Base-by-base conservation (phyloP, 768 basidiomycete genomes). In the Boletus reticuloceps region DNA sequence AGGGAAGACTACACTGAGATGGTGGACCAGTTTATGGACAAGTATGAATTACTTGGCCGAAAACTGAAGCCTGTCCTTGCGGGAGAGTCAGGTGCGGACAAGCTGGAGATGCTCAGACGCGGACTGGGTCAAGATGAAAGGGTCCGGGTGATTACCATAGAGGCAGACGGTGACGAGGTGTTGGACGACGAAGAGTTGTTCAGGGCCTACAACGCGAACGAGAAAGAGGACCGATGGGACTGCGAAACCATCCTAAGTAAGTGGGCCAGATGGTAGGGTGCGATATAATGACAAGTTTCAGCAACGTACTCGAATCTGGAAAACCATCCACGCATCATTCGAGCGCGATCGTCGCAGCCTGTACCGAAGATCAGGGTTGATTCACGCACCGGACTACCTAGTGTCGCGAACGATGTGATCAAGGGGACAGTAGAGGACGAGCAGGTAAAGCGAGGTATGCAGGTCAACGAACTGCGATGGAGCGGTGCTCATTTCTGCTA, bases 271-370 rank as follows among this genome's bases (percentile, higher is more conserved):
- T 19, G 36, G 16, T 19, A 16, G 27, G 16, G 19, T 42, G 34
- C 11, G 38, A 17, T 49, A 59, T 44, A 55, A 55, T 58, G 61
- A 59, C 43, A n/a, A 40, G 42, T 47, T 31, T 19, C 65, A 97
- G 96, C 89, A 10, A 98, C 95, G 11, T 95, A 94, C 68, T 89
- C 93, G n/a, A 99, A 97, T 66, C 78, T 98, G 8, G 97, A 97
- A 69, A 99, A 99, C 65, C 97, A 98, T 68, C 97, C 97, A 1
- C 83, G 88, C 10, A 75, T 97, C 32, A 94, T 99, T 55, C 81
- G 84, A 25, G 83, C 86, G 19, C 77, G 86, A 34, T 79, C 83
- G 55, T 65, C 72, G 39, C 79, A 75, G 63, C 72, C 75, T 20
- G 78, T 80, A 0, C 77, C 85, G 0, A 88, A 82, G 69, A 91